Base-by-base conservation (phyloP, 1,284 basidiomycete species). In the Moesziomyces sp. region DNA sequence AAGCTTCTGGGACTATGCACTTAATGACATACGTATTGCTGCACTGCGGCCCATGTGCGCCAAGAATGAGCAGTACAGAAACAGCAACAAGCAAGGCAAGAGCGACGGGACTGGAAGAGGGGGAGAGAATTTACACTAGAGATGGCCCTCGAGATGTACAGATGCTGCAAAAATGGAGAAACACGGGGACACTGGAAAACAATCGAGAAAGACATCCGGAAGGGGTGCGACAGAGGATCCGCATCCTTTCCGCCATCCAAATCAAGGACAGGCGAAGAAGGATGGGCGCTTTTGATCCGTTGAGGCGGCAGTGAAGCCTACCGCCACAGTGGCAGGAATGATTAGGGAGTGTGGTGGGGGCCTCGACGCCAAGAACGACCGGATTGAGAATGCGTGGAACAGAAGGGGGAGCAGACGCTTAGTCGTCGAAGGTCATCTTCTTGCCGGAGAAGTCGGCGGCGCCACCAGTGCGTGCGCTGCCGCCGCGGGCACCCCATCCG, bases 371-470 rank as follows among this genome's bases (percentile, higher is more conserved):
- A 14, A 26, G 23, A 10, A 49, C 45, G 51, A 35, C 23, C 46
- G 5, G 18, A 38, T 43, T 43, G 5, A 23, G 11, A 23, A 43
- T n/a, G 42, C 38, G 21, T 13, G 26, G 9, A 28, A 9, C 21
- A 35, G 40, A 24, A 14, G 14, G 45, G 0, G 14, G n/a, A 40
- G 13, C 43, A 62, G 21, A 44, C 16, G 42, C n/a, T 55, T 68
- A 77, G 56, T 87, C 87, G 81, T 87, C 87, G 83, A 95, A 96
- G 19, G 89, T 91, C 66, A 88, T 90, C 87, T 94, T 96, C 86
- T 88, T 91, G 77, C 94, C 94, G 78, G 90, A 89, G 61, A 89
- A 89, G 34, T 88, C 84, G 58, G 90, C 86, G 79, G 93, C 91
- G 24, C 90, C 93, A 52, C 93, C 94, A 46, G 87, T 89, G 73